Evolutionary conservation across 1,139 yeast species (phyloP).

Genomic region (Diutina scorzettiae): DNA sequence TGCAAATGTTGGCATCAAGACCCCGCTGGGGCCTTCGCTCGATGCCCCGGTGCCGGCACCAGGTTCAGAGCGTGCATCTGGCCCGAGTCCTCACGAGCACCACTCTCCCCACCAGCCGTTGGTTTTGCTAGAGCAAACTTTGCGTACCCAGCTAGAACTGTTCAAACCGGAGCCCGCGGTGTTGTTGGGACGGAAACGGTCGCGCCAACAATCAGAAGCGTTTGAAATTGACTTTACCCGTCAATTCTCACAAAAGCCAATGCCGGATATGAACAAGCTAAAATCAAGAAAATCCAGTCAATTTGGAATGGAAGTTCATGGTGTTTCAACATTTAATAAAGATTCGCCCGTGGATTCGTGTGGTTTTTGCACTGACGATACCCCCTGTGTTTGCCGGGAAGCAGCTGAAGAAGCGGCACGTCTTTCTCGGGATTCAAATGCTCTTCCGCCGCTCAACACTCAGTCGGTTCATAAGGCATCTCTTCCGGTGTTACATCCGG

Average conservation of each 20-base stretch:
- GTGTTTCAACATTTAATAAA: slow-evolving; percentile 22
- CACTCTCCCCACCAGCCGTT: not conserved
- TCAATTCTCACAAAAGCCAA: slow-evolving; percentile 27
- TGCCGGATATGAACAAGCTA: slow-evolving; percentile 28
- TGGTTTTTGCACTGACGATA: slow-evolving; percentile 87
- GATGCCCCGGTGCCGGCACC: not conserved
- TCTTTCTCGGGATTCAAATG: slow-evolving; percentile 12
- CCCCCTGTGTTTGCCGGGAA: slow-evolving; percentile 87
- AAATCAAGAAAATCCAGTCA: too few species aligned
- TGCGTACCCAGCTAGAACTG: slow-evolving; percentile 13
- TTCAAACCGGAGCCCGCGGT: slow-evolving; percentile 55
- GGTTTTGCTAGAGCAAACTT: slow-evolving; percentile 18
- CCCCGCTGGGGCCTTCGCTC: not conserved
- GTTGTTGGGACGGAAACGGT: slow-evolving; percentile 29
- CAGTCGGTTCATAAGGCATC: slow-evolving; percentile 23
- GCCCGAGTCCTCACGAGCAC: not conserved
- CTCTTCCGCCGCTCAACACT: not conserved
- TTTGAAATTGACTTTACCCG: slow-evolving; percentile 45
- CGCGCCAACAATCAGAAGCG: slow-evolving; percentile 8
- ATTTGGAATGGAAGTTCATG: not conserved
- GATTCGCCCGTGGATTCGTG: slow-evolving; percentile 62
- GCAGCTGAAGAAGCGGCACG: slow-evolving; percentile 52
- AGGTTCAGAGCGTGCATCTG: slow-evolving; percentile 7
- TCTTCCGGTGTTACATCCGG: slow-evolving; percentile 56
- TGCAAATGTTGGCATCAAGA: slow-evolving; percentile 49